These are phyloP conservation scores for Chlamydomonas sp. DNA, from an alignment of 139 green algal species.

Conservation along the genomic window DNA sequence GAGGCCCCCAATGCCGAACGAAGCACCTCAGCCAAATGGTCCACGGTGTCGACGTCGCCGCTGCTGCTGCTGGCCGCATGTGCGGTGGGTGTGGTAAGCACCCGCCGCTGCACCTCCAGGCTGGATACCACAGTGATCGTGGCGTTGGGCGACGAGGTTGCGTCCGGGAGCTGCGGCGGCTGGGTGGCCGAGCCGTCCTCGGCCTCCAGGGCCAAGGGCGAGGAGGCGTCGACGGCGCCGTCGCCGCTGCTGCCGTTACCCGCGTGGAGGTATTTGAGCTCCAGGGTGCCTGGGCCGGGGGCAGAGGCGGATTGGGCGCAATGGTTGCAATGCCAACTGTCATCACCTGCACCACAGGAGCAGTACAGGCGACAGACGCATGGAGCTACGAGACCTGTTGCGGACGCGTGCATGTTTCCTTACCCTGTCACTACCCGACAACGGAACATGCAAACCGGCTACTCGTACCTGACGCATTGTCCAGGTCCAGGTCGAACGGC, in stretches of 20 bases:
- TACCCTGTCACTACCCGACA: background rate
- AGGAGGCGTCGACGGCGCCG: background rate
- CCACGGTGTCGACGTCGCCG: background rate
- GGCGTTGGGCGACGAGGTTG: slow-evolving; percentile 16
- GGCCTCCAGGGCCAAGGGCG: background rate
- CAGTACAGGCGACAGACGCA: background rate
- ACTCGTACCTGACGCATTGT: background rate
- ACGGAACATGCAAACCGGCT: background rate
- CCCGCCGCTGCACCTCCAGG: background rate
- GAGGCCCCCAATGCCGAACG: too few relatives aligned
- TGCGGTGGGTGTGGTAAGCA: background rate
- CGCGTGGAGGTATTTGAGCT: background rate
- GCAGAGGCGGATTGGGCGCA: background rate
- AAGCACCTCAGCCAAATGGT: background rate
- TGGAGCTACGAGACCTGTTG: background rate
- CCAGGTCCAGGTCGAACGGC: background rate
- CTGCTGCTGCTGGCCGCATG: background rate
- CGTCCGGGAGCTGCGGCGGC: background rate
- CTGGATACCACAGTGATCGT: slow-evolving; percentile 15
- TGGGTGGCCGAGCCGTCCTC: background rate
- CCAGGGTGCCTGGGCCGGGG: background rate
- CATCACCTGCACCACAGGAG: too few relatives aligned
- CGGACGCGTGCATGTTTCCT: background rate
- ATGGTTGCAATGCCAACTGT: too few relatives aligned
- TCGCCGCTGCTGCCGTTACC: too few relatives aligned